Base-by-base conservation (phyloP, 768 basidiomycete genomes). In the Macrolepiota fuliginosa region DNA sequence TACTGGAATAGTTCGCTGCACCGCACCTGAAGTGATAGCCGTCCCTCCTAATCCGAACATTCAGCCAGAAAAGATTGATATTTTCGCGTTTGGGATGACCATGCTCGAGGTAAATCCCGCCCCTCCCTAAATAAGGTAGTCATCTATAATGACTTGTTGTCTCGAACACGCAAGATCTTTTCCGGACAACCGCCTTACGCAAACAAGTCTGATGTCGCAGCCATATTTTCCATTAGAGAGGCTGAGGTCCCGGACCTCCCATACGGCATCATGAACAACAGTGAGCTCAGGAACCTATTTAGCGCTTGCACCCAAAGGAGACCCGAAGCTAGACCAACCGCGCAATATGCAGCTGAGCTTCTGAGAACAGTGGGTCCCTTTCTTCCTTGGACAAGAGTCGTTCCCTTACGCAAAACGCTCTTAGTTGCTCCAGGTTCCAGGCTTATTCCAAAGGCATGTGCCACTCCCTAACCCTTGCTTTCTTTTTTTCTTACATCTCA, bases 1-100 rank as follows among this genome's bases (percentile, higher is more conserved):
- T 3, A 68, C 69, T 0, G 71, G 71, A 0, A 64, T 64, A 10
- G 63, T 66, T 13, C 50, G 74, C 32, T 76, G 75, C 74, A 70
- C 64, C 36, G 72, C 74, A 1, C 75, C 74, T 0, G 75, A 76
- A 62, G 58, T 74, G 11, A 67, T 73, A 55, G 62, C 63, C 32
- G 63, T 68, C 13, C 54, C 66, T 9, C 61, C 68, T 7, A 59
- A 63, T 4, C 59, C 56, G 7, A 52, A 67, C 3, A 37, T 37
- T 1, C 67, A 58, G 47, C 63, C 66, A 15, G 60, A 24, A 13
- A 39, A 59, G 5, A 70, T 64, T 27, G 72, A 73, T 49, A 50
- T 74, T 1, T 74, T 68, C 54, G 67, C 73, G 0, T 69, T 68
- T 40, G 73, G 62, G 1, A 73, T 72, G 69, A 70, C 69, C 4